Evolutionary conservation across 2,329 filamentous ascomycete genomes (phyloP).

Genomic region (Neocatenulostroma microsporum): DNA sequence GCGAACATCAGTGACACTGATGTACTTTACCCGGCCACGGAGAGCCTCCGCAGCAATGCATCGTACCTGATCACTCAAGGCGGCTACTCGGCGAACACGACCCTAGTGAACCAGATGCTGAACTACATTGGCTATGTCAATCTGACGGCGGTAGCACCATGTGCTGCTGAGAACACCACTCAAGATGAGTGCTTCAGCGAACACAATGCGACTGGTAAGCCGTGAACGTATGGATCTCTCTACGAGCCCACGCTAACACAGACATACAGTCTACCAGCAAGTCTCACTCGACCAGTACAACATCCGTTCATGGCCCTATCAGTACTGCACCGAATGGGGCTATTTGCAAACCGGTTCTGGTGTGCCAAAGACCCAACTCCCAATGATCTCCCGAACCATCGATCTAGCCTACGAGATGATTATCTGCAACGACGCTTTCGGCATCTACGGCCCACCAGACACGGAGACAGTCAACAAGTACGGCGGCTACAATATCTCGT

Average conservation of each 20-base stretch:
- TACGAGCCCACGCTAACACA: neutral
- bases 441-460: slow-evolving; percentile 57
- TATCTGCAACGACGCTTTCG: slow-evolving; percentile 61
- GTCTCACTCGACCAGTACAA: slow-evolving; percentile 34
- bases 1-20: slow-evolving; percentile 45
- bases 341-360: slow-evolving; percentile 67
- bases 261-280: slow-evolving; percentile 32
- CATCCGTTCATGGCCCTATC: slow-evolving; percentile 52
- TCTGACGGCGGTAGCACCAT: slow-evolving; percentile 34
- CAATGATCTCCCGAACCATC: slow-evolving; percentile 64
- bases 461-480: slow-evolving; percentile 64
- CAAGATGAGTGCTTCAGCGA: slow-evolving; percentile 47
- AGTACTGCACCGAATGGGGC: slow-evolving; percentile 61
- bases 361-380: slow-evolving; percentile 53
- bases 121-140: slow-evolving; percentile 53
- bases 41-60: slow-evolving; percentile 33
- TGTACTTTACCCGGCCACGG: slow-evolving; percentile 38
- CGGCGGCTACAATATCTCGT: slow-evolving; percentile 62
- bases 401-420: slow-evolving; percentile 55
- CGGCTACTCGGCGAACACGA: slow-evolving; percentile 38
- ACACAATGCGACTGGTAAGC: slow-evolving; percentile 37
- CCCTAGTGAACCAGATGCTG: slow-evolving; percentile 45
- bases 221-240: neutral
- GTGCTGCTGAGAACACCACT: slow-evolving; percentile 28
- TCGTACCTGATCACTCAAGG: slow-evolving; percentile 40